These are phyloP conservation scores for Pistacia atlantica DNA, from an alignment of 345 rosid genomes.

Conservation along the genomic window DNA sequence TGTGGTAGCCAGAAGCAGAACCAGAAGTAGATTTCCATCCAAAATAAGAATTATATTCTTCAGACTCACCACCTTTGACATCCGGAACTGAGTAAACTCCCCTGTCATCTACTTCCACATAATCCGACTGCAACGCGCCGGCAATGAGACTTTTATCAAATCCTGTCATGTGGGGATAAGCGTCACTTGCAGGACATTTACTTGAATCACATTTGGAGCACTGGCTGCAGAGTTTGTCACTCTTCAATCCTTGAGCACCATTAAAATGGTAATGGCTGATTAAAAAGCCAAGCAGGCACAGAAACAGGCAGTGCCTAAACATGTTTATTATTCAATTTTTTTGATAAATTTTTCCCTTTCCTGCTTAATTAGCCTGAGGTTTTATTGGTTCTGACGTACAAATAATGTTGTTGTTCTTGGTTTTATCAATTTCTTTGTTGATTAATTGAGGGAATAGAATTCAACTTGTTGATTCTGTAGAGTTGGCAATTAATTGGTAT, in stretches of 20 bases:
- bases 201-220: constrained; percentile 36
- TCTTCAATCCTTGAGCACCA: constrained; percentile 15
- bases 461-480: constrained; percentile 4
- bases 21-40: constrained; percentile 63
- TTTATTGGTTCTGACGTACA: no score
- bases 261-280: background rate
- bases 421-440: constrained; percentile 18
- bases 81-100: constrained; percentile 48
- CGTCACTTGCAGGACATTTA: constrained; percentile 43
- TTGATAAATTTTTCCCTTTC: background rate
- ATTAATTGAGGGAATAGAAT: background rate
- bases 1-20: constrained; percentile 51
- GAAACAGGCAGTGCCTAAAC: constrained; percentile 10
- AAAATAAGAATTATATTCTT: constrained; percentile 40
- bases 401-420: background rate
- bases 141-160: constrained; percentile 40
- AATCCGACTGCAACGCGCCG: constrained; percentile 45
- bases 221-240: constrained; percentile 42
- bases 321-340: background rate
- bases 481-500: background rate
- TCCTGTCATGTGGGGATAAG: constrained; percentile 52
- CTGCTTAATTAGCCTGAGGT: background rate
- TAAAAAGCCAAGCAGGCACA: constrained; percentile 20
- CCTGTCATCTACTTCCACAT: constrained; percentile 30
- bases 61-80: constrained; percentile 39